These are phyloP conservation scores for Tetracladium maxilliforme DNA, from an alignment of 2,329 filamentous ascomycete species.

Conservation along the genomic window DNA sequence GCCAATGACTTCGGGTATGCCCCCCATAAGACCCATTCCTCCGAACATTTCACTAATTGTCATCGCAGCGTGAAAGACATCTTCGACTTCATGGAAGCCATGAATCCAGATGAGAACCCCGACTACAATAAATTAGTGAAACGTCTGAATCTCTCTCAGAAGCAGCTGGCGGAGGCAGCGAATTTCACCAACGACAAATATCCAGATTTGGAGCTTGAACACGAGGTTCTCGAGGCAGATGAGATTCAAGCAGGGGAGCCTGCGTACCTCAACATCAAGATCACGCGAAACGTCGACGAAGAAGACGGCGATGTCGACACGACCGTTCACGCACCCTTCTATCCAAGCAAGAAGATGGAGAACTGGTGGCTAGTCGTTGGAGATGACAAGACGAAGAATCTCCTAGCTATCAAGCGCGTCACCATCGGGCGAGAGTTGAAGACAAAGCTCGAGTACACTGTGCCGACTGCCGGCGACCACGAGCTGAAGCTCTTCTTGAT, in stretches of 20 bases:
- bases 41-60: constrained; percentile 14
- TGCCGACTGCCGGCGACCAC: constrained; percentile 72
- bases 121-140: constrained; percentile 67
- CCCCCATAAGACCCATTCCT: constrained; percentile 2
- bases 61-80: constrained; percentile 67
- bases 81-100: constrained; percentile 96
- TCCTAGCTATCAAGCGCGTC: constrained; percentile 89
- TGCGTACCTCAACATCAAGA: constrained; percentile 68
- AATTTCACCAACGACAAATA: constrained; percentile 94
- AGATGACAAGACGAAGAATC: constrained; percentile 73
- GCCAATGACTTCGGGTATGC: constrained; percentile 65
- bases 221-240: constrained; percentile 70
- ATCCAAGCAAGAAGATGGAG: constrained; percentile 81
- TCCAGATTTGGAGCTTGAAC: constrained; percentile 84
- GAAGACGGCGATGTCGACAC: constrained; percentile 57
- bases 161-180: constrained; percentile 77
- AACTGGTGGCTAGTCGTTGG: constrained; percentile 98
- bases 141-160: constrained; percentile 63
- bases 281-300: constrained; percentile 67
- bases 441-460: constrained; percentile 73
- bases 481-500: constrained; percentile 86
- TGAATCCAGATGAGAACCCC: constrained; percentile 88
- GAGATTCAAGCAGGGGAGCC: constrained; percentile 68
- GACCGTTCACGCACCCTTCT: constrained; percentile 89
- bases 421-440: constrained; percentile 70